A percentile compares a stretch with the other conserved stretches of the same genome.
Evolutionary conservation across 345 rosid species (phyloP).

Genomic region (Pistacia vera): DNA sequence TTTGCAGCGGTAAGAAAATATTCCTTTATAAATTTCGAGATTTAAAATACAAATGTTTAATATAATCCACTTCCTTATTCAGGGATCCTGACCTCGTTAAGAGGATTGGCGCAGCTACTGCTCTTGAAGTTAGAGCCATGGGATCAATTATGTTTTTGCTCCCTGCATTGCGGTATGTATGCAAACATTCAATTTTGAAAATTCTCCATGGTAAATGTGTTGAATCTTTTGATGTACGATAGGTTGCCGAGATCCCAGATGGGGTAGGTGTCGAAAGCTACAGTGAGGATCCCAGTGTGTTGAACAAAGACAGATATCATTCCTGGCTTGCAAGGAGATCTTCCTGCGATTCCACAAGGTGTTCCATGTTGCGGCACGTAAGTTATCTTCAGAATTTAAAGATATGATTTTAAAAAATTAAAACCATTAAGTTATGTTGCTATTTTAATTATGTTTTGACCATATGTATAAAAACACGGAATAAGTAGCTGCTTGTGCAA

Average conservation of each 20-base stretch:
- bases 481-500: constrained; percentile 84
- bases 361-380: constrained; percentile 75
- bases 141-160: constrained; percentile 76
- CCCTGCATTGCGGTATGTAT: constrained; percentile 90
- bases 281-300: constrained; percentile 66
- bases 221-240: constrained; percentile 1
- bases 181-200: constrained; percentile 12
- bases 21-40: too few relatives aligned
- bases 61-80: background rate
- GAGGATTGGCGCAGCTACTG: constrained; percentile 88
- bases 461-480: constrained; percentile 11
- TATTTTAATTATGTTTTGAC: background rate
- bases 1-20: too few relatives aligned
- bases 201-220: background rate
- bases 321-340: constrained; percentile 68
- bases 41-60: too few relatives aligned
- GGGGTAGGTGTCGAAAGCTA: constrained; percentile 92
- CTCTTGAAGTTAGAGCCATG: constrained; percentile 90
- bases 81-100: constrained; percentile 80
- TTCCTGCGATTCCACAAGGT: constrained; percentile 48
- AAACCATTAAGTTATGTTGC: too few relatives aligned
- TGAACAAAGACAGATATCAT: constrained; percentile 64
- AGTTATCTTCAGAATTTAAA: constrained; percentile 10
- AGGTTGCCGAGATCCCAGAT: constrained; percentile 91
- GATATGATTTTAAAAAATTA: too few relatives aligned